Evolutionary conservation across 768 basidiomycete genomes (phyloP), one percentile per base, ranked within the genome.

Genomic region (Myochromella boudieri): DNA sequence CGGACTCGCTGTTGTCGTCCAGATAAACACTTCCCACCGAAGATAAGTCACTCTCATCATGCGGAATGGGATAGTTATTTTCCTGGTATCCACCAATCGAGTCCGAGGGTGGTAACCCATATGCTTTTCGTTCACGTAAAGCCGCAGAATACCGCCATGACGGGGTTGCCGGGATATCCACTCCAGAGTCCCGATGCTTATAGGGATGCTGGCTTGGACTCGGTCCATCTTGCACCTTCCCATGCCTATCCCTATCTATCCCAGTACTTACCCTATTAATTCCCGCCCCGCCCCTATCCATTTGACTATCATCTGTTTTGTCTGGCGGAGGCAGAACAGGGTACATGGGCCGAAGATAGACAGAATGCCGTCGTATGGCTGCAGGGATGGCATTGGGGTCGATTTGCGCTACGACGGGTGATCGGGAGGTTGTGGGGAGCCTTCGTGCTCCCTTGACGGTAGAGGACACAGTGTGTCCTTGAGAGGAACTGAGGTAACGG

Each of bases 31-130:
- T 70, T 4, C 67, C 62, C 10, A 76, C 60, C 12, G 75, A 70
- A 1, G 77, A 79, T 42, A 71, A 44, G 15, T 76, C 72, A 40
- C 80, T 82, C 14, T 80, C 76, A 2, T 67, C 61, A 34, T 69
- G 71, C 5, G 73, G 57, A 27, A 75, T 44, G 32, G 48, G 29
- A 31, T 31, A n/a, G 29, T 51, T 45, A 17, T 38, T 39, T 21
- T 49, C 45, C 26, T 58, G 55, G 24, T 55, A 56, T 8, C 60
- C 51, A 31, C 61, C 67, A 14, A 73, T 70, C 10, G 71, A 74
- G 7, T 67, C 64, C 3, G 77, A 76, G 2, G 72, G 64, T 4
- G 69, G 70, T 37, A 81, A 76, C 4, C 80, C 81, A 52, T 79
- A 75, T n/a, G 73, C 77, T 49, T 66, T 65, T 33, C 75, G 64